Evolutionary conservation across 1,284 basidiomycete species (phyloP), one percentile per base, ranked within the genome.

Genomic region (Apiotrichum laibachii): DNA sequence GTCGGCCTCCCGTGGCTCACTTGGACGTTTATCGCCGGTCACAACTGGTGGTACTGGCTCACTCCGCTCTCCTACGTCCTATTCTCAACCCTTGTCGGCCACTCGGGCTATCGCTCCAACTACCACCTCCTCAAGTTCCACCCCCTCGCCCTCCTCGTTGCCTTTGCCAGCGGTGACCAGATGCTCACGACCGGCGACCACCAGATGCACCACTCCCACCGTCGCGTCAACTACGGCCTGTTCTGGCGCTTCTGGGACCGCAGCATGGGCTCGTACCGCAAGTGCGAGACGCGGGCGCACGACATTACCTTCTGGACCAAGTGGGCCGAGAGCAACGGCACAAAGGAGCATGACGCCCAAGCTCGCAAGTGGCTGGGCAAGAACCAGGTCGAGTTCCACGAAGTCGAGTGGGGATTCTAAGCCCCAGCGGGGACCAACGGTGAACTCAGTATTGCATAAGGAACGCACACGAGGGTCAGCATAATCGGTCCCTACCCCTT

Each of bases 1-100:
- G 53, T 54, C 34, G 53, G 53, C 35, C 15, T 54, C 35, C 53
- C 53, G 10, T 54, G 35, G 34, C 34, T 54, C 10, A 6, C 34
- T 5, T 54, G 53, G 53, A 54, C 53, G 5, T 12, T 16, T 45
- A 54, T 54, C n/a, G 53, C 53, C 21, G 53, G 53, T 18, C 45
- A 47, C 53, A 54, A 54, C 53, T 48, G 35, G 45, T 54, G 44
- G 45, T 54, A 54, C 53, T 54, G 45, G 45, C 53, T 54, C 43
- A 18, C 18, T 6, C 53, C 53, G 5, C 45, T 54, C 9, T 54
- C 53, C 15, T 54, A 37, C 16, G 53, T 54, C 35, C 13, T 47
- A 21, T 54, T 54, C 45, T 54, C 53, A 18, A 54, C 53, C 35
- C 45, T 54, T n/a, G 37, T 54, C 21, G 53, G 44, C 35, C 53